Percentiles rank a stretch among this genome's conserved stretches.
phyloP scores from a whole-genome alignment of 202 grass and related monocot species.

The Saccharum hybrid region DNA sequence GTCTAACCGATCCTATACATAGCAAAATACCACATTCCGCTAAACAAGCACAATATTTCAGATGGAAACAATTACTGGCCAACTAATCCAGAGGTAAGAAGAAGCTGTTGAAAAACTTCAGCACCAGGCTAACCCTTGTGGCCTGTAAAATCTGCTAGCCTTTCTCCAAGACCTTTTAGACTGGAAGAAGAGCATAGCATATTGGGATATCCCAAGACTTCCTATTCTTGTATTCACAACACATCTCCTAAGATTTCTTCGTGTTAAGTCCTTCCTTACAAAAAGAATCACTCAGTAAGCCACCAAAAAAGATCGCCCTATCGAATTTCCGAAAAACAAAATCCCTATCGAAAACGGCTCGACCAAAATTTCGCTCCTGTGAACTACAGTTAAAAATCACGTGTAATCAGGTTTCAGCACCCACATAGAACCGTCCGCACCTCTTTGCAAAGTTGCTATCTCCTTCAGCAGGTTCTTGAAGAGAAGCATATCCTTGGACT shows the following conservation, averaged over 20 bases:
- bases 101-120: background rate
- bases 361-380: background rate
- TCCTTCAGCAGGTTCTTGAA: conserved; percentile 91
- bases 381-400: conserved; percentile 39
- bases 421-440: conserved; percentile 56
- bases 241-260: background rate
- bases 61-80: background rate
- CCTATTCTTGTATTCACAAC: conserved; percentile 28
- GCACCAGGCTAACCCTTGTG: too few species aligned
- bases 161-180: background rate
- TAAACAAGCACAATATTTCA: background rate
- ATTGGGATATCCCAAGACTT: background rate
- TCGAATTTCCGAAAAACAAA: background rate
- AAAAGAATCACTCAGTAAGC: conserved; percentile 20
- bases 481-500: conserved; percentile 68
- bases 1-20: background rate
- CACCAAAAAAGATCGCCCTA: background rate
- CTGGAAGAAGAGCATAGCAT: background rate
- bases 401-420: conserved; percentile 75
- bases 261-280: background rate
- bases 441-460: conserved; percentile 73
- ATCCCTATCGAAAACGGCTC: background rate
- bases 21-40: background rate
- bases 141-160: background rate
- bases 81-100: background rate